Percentiles rank a stretch among this genome's conserved stretches.
phyloP scores from a whole-genome alignment of 495 filamentous ascomycete genomes.

The Xylaria bambusicola region DNA sequence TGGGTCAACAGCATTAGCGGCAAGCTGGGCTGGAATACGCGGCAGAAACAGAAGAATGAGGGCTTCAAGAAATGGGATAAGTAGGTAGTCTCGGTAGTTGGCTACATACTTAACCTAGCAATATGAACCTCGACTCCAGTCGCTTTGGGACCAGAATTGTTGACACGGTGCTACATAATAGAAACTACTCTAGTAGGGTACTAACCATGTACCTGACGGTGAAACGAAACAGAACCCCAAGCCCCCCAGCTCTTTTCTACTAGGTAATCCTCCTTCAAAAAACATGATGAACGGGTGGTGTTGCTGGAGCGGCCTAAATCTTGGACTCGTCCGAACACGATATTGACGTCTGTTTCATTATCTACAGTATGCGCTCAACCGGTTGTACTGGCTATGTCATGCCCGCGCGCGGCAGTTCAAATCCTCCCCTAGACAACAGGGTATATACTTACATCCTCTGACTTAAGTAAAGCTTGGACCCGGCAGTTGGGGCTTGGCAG shows the following conservation, averaged over 20 bases:
- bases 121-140: too few relatives aligned
- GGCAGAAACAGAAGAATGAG: conserved; percentile 70
- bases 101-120: too few relatives aligned
- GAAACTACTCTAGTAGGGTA: too few relatives aligned
- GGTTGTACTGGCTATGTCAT: conserved; percentile 7
- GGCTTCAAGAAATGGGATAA: conserved; percentile 54
- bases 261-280: too few relatives aligned
- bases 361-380: too few relatives aligned
- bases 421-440: not conserved
- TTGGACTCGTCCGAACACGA: not conserved
- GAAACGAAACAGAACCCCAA: too few relatives aligned
- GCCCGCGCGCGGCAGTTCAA: not conserved
- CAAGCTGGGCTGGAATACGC: conserved; percentile 91
- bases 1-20: conserved; percentile 91
- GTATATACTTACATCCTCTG: not conserved
- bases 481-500: conserved; percentile 3
- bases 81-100: too few relatives aligned
- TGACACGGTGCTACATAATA: too few relatives aligned
- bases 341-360: too few relatives aligned
- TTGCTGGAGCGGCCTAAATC: not conserved
- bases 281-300: not conserved
- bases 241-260: too few relatives aligned
- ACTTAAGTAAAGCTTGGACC: not conserved
- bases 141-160: too few relatives aligned
- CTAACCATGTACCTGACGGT: too few relatives aligned